phyloP scores from a whole-genome alignment of 2,329 filamentous ascomycete species.

The Fusarium musae region DNA sequence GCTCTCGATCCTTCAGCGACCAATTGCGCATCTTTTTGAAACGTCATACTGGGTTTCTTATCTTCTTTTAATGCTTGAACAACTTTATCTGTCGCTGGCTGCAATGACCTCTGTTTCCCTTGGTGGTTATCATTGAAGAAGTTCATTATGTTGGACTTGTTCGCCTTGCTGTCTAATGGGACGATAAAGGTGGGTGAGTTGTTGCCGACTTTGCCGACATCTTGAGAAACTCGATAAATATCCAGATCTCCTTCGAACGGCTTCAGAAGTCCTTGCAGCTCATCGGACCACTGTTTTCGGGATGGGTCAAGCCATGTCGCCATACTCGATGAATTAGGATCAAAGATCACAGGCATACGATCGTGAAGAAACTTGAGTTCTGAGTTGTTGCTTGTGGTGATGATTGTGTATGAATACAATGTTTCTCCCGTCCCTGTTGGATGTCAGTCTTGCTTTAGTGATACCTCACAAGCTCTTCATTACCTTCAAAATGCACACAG shows the following conservation, averaged over 20 bases:
- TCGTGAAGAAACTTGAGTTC: conserved; percentile 90
- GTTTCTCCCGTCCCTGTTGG: conserved; percentile 62
- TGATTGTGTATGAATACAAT: conserved; percentile 90
- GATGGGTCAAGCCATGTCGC: conserved; percentile 82
- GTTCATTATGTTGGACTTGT: conserved; percentile 93
- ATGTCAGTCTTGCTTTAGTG: not conserved
- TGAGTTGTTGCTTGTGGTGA: conserved; percentile 87
- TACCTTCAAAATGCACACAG: conserved; percentile 82
- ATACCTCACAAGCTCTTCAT: conserved; percentile 7
- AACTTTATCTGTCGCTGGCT: not conserved
- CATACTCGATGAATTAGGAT: conserved; percentile 77
- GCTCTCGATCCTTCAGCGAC: not conserved
- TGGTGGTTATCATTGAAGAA: conserved; percentile 76
- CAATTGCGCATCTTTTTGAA: not conserved
- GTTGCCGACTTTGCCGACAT: conserved; percentile 94
- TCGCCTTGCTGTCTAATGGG: conserved; percentile 84
- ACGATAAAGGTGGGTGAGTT: conserved; percentile 86
- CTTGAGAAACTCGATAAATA: conserved; percentile 85
- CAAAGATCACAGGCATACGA: conserved; percentile 93
- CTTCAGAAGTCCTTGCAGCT: conserved; percentile 81
- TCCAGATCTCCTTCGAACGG: conserved; percentile 84
- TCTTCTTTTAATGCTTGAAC: not conserved
- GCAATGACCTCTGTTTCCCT: conserved; percentile 50
- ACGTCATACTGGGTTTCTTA: not conserved
- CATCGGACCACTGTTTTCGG: conserved; percentile 76